phyloP scores from a whole-genome alignment of 441 rosid genomes.

The Hypseocharis bilobata region DNA sequence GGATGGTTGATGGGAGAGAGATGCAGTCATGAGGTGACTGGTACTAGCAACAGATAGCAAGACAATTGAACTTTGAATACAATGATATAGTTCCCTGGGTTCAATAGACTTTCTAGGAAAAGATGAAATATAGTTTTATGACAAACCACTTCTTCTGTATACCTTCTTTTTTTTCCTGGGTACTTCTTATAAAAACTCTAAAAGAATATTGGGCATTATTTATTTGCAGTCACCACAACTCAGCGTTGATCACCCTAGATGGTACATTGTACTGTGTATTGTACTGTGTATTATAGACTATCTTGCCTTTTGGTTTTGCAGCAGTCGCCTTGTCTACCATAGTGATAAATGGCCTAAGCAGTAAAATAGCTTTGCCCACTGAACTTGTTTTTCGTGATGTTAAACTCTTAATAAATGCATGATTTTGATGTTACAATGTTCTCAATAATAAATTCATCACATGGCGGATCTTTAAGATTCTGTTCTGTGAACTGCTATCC shows the following conservation, averaged over 20 bases:
- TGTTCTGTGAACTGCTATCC: slow-evolving; percentile 17
- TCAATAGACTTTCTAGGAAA: neutral
- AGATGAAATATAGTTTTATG: neutral
- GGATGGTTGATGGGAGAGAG: neutral
- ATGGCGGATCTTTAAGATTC: neutral
- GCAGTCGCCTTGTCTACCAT: slow-evolving; percentile 2
- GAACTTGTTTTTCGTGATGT: neutral
- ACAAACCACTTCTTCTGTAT: neutral
- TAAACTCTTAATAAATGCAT: neutral
- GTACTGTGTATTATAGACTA: neutral
- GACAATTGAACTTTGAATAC: neutral
- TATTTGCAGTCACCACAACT: neutral
- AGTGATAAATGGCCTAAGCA: neutral
- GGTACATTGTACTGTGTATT: neutral
- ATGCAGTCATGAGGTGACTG: neutral
- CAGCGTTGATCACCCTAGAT: neutral
- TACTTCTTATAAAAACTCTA: no score
- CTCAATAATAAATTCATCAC: slow-evolving; percentile 4
- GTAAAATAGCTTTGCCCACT: neutral
- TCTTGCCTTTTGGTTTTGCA: neutral
- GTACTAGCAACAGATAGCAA: neutral
- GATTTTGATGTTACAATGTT: slow-evolving; percentile 7
- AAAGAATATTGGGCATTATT: neutral
- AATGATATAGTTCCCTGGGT: neutral
- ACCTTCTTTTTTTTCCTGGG: no score